Base-by-base conservation (phyloP, 202 grass and related monocot genomes). In the Zoysia matrella region DNA sequence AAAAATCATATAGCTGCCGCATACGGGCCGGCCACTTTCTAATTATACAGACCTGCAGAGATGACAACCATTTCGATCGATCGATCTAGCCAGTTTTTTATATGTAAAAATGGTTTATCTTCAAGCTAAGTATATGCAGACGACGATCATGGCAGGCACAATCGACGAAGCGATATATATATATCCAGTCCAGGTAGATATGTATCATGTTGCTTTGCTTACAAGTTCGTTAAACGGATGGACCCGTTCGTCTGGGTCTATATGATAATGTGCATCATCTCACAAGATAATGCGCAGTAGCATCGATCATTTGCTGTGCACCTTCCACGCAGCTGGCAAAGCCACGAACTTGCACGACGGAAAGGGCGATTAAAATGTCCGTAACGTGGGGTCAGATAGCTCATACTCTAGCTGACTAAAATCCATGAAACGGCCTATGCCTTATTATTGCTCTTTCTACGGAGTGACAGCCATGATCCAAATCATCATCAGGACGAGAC, bases 101-200 rank as follows among this genome's bases (percentile, higher is more conserved):
- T 30, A 30, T 30, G 22, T 30, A 30, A 30, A 30, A 30, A 30
- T 30, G 22, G 22, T 30, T 30, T 30, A 30, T 30, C 22, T 30
- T 30, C 22, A 30, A 30, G 22, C 22, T 30, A 30, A 30, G 22
- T 30, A 30, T 30, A 30, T 30, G 55, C 7, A 47, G 6, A 7
- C 15, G 52, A 16, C 2, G 47, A 82, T 82, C 73, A 70, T 89
- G 88, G 88, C 74, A 74, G 40, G 79, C 82, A 89, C 82, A 58
- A 67, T 40, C 22, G 22, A 30, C 22, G 22, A 30, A 30, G 22
- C 22, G 22, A 30, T 30, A 30, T 30, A 30, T 30, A 30, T 30
- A 30, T 61, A 61, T 61, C 55, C 15, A 58, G 15, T 36, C 22
- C 22, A 30, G 22, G 22, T 30, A 30, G 22, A 30, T 30, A 30